Evolutionary conservation across 2,329 filamentous ascomycete genomes (phyloP), one percentile per base, ranked within the genome.

Genomic region (Monosporascus sp.): DNA sequence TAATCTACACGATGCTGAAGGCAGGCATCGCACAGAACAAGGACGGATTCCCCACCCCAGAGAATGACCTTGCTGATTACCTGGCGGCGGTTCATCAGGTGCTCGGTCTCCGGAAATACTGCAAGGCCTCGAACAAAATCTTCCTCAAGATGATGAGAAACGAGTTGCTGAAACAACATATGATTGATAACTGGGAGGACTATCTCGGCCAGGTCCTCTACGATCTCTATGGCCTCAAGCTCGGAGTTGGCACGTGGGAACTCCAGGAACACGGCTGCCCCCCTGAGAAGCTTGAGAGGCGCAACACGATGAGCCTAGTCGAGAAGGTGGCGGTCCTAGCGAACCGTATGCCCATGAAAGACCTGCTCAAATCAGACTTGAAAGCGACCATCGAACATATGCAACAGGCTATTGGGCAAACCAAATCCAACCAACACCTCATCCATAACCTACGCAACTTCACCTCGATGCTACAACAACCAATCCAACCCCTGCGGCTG

Each of bases 301-400:
- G 84, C 38, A 90, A 90, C 54, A 92, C 92, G 0, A 79, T 92
- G 63, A 85, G 88, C 58, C 80, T 97, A 48, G 84, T 96, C 11
- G 89, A 96, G 57, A 89, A 92, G 64, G 82, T 97, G 38, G 87
- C 95, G 65, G 77, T 83, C 37, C 84, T 97, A 54, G 90, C 90
- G 2, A 86, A 87, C 49, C 86, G 88, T 56, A 87, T 97, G 77
- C 86, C 89, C 22, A 88, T 96, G 74, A 96, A 93, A 64, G 94
- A 97, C 60, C 74, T 97, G 18, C 82, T 91, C 17, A 97, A 96
- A 68, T 94, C 91, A 17, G 91, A 97, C 52, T 77, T 99, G 51
- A 95, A 93, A 68, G 84, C 80, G 17, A 91, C 91, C 0, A 94
- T 99, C 54, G 94, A 99, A 55, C 91, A 92, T 61, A 90, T 99